Evolutionary conservation across 495 filamentous ascomycete genomes (phyloP).

Genomic region (Hyaloscypha variabilis): DNA sequence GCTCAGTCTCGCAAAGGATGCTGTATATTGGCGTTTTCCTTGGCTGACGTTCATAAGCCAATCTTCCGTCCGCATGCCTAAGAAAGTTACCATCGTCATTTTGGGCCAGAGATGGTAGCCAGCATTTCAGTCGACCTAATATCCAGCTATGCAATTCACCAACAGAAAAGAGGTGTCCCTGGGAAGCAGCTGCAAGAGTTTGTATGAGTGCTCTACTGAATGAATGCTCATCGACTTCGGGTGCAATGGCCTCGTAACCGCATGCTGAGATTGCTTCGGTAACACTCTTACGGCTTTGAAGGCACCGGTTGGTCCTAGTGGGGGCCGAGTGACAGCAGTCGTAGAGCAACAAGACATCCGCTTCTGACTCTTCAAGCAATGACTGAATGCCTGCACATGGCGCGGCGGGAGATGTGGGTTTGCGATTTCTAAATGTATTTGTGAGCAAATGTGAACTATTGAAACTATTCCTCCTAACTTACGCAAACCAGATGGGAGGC

Average conservation of each 20-base stretch:
- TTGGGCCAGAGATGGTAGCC: background rate
- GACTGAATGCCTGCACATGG: slow-evolving; percentile 31
- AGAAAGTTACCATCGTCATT: slow-evolving; percentile 3
- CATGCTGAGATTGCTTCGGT: slow-evolving; percentile 13
- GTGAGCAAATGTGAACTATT: background rate
- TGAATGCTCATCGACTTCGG: slow-evolving; percentile 4
- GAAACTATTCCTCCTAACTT: background rate
- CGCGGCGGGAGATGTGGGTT: background rate
- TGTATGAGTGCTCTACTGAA: slow-evolving; percentile 10
- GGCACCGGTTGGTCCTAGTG: background rate
- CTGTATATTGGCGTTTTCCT: slow-evolving; percentile 15
- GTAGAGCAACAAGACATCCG: slow-evolving; percentile 37
- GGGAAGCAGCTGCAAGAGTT: background rate
- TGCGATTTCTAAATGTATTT: background rate
- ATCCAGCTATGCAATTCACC: slow-evolving; percentile 6
- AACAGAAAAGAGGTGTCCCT: background rate
- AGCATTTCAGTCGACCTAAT: background rate
- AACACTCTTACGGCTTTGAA: background rate
- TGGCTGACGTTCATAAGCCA: background rate
- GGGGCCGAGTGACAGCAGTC: slow-evolving; percentile 31
- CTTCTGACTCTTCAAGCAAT: slow-evolving; percentile 28
- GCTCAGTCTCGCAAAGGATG: background rate
- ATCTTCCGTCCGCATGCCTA: background rate
- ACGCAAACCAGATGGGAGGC: slow-evolving; percentile 22
- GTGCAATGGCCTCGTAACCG: slow-evolving; percentile 5